Evolutionary conservation across 1,284 basidiomycete species (phyloP), one percentile per base, ranked within the genome.

Genomic region (Inonotus hispidus): DNA sequence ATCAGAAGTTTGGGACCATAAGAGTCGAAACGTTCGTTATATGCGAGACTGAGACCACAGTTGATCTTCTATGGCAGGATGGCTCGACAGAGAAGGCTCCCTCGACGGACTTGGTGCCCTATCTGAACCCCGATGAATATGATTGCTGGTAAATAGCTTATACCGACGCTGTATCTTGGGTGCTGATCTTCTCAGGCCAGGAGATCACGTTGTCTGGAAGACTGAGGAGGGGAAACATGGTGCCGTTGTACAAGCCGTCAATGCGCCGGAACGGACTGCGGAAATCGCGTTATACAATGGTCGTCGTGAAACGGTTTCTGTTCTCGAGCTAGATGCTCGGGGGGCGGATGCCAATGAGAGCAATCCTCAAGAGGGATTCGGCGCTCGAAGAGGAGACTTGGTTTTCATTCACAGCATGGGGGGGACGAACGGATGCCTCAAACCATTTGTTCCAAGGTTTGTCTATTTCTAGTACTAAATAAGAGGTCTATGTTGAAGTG

Each of bases 51-150:
- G 75, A 82, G 59, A 90, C 91, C 10, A 78, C 73, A 11, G 77
- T 92, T 32, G 79, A 81, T n/a, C 78, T 97, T 32, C 71, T 95
- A 16, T 98, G 95, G 95, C 95, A 97, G 75, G 88, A 94, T 70
- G 93, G 93, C 19, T 78, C 76, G 7, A 77, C 73, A 60, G 84
- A 88, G 68, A 82, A 80, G 3, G 58, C 87, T 23, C 79, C 74
- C 53, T 81, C 92, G 2, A 82, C 77, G 21, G 80, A 85, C 14
- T 76, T 95, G 38, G 85, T 95, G 39, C 93, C 92, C 0, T 90
- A 95, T 69, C 70, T 90, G 53, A 92, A 90, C 64, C 84, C 89
- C 6, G 90, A 92, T 70, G 90, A 93, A 71, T 89, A 90, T 69
- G 90, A 93, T 70, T 91, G 86, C 71, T 93, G 90, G 90, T 91